Base-by-base conservation (phyloP, 169 alveolate genomes). In the Plasmodium gallinaceum region DNA sequence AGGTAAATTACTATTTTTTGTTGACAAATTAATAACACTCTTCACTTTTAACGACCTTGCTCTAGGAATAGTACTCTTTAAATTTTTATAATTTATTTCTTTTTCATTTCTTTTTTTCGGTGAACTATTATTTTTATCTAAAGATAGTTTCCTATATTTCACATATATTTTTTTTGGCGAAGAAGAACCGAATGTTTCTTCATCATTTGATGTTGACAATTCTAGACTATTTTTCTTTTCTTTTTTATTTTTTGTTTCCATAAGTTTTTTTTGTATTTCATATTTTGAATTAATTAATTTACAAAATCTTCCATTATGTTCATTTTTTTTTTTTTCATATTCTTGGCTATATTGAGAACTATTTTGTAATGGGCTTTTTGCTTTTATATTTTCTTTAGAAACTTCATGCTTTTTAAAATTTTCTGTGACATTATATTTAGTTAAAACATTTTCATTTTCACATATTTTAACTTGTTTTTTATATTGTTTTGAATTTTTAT, bases 401-500 rank as follows among this genome's bases (percentile, higher is more conserved):
- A 69, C 14, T 18, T 48, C 43, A 12, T 45, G 24, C n/a, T 64
- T 78, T 51, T 78, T 78, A 42, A 10, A 65, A 45, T 57, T 78
- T 58, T 78, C 76, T 54, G 39, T 64, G n/a, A 78, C 89, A 58
- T 52, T 78, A 32, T 78, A 78, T 57, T 78, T 78, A 45, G 52
- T 78, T 39, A 51, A 65, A 42, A 65, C 43, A 66, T 78, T 78
- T 78, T 78, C 80, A 78, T 78, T 12, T 65, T 78, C 89, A 26
- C 89, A 78, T 46, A 78, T 78, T 78, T 78, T 78, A 12, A 78
- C 89, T 45, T 78, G 89, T 39, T 78, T 78, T 51, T 48, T 48
- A 46, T 70, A 43, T 14, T 65, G 76, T 58, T 65, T 48, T 20
- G 62, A n/a, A 4, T 65, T 39, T 58, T 66, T 66, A 5, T 43